Evolutionary conservation across 768 basidiomycete genomes (phyloP), one percentile per base, ranked within the genome.

Genomic region (Kwoniella dendrophila): DNA sequence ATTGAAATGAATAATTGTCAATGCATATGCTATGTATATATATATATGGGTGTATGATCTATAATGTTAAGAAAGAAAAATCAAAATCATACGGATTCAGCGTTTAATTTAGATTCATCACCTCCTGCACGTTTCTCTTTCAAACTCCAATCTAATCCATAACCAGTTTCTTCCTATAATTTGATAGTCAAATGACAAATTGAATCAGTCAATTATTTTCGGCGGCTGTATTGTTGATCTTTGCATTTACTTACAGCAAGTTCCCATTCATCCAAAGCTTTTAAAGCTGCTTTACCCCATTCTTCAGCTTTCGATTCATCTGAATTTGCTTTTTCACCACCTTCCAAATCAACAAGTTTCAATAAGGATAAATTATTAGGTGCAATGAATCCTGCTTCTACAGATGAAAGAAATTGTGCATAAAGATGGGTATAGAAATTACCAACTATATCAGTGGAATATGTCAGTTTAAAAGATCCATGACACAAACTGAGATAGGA

Each of bases 351-450:
- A 11, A 96, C 84, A 60, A 95, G 88, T 20, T 84, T 73, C 34
- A 93, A 80, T 33, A 97, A 82, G 12, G 78, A 71, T 58, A 85
- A 83, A 72, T 87, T 90, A 20, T 77, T 67, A 1, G 85, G 81
- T 29, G 81, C 78, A 77, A 98, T 92, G 80, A 90, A 95, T 2
- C 90, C 90, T 14, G 85, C 84, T 26, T 83, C 76, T 53, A 90
- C 79, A 11, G 87, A 86, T 49, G 82, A 85, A 60, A 84, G 80
- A 71, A 97, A 85, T 54, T 95, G 84, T 8, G 83, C 80, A 22
- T 88, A 86, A n/a, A 99, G 82, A 1, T 92, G 87, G 26, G 90
- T 84, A 80, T 86, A 99, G 81, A 88, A 96, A 0, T 84, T 84
- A 29, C 85, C 84, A 27, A 96, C 88, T 74, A 43, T 11, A n/a